A percentile compares a stretch with the other conserved stretches of the same genome.
Conservation (phyloP, 176 grass and related monocot genomes). For the Ensete ventricosum region DNA sequence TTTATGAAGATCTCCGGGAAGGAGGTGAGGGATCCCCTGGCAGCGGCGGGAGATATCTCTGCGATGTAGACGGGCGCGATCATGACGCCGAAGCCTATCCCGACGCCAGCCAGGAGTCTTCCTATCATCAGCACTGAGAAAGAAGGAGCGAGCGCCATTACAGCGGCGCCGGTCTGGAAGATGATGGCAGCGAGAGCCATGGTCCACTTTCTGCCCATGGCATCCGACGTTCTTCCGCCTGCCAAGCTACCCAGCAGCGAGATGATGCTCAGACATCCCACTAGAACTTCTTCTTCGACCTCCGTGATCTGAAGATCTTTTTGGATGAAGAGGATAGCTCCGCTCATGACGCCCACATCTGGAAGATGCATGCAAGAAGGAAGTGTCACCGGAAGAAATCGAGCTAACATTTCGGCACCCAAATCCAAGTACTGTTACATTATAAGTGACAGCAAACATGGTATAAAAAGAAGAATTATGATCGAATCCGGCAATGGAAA, state of each 20-base stretch:
- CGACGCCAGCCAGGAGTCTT: constrained; percentile 64
- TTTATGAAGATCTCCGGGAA: constrained; percentile 93
- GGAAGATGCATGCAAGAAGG: constrained; percentile 2
- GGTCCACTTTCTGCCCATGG: constrained; percentile 84
- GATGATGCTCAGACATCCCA: constrained; percentile 77
- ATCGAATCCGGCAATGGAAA: too few relatives aligned
- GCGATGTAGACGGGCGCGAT: constrained; percentile 87
- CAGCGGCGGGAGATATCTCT: constrained; percentile 69
- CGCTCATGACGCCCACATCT: constrained; percentile 97
- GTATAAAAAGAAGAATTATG: too few relatives aligned
- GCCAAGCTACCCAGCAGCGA: constrained; percentile 82
- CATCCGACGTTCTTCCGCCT: constrained; percentile 80
- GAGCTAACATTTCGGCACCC: too few relatives aligned
- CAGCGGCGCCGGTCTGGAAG: constrained; percentile 60
- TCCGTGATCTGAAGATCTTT: constrained; percentile 85
- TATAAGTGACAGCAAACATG: too few relatives aligned
- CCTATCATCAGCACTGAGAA: constrained; percentile 73
- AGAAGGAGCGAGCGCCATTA: constrained; percentile 89
- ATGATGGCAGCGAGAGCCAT: constrained; percentile 72
- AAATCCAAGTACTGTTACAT: too few relatives aligned
- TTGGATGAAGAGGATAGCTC: constrained; percentile 70
- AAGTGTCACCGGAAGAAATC: too few relatives aligned
- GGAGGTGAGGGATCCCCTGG: constrained; percentile 76
- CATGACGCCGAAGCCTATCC: constrained; percentile 90
- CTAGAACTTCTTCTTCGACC: constrained; percentile 78